These are phyloP conservation scores for Podospora australis DNA, from an alignment of 495 filamentous ascomycete species.

Conservation along the genomic window DNA sequence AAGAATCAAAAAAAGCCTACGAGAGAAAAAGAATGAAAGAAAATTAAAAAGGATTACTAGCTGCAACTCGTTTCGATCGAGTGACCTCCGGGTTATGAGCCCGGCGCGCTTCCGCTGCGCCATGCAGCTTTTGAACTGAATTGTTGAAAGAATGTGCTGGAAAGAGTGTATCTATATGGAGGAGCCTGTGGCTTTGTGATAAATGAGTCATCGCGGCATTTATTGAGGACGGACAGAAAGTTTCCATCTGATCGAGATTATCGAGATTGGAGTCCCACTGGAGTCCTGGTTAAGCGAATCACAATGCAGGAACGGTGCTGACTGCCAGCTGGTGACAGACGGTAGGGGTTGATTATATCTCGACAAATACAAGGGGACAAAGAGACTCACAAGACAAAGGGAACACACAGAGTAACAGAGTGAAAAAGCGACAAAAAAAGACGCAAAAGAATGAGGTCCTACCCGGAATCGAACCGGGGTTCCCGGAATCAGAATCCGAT, in stretches of 20 bases:
- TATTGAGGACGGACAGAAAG: no score
- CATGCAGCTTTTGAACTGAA: slow-evolving; percentile 1
- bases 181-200: no score
- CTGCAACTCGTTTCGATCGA: slow-evolving; percentile 13
- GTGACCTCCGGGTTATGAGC: slow-evolving; percentile 15
- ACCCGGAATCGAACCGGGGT: slow-evolving; percentile 13
- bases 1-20: background rate
- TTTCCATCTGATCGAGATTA: no score
- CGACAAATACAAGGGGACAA: background rate
- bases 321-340: no score
- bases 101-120: slow-evolving; percentile 14
- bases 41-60: background rate
- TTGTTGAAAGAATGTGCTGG: background rate
- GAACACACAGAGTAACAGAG: background rate
- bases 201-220: no score
- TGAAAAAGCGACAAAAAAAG: background rate
- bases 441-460: slow-evolving; percentile 6
- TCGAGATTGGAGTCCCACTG: no score
- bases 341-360: no score
- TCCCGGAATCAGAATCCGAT: slow-evolving; percentile 15
- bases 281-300: no score
- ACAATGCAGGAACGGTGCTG: no score
- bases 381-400: background rate
- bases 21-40: background rate
- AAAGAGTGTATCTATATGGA: background rate